Evolutionary conservation across 495 filamentous ascomycete species (phyloP), one percentile per base, ranked within the genome.

Genomic region (Aspergillus panamensis): DNA sequence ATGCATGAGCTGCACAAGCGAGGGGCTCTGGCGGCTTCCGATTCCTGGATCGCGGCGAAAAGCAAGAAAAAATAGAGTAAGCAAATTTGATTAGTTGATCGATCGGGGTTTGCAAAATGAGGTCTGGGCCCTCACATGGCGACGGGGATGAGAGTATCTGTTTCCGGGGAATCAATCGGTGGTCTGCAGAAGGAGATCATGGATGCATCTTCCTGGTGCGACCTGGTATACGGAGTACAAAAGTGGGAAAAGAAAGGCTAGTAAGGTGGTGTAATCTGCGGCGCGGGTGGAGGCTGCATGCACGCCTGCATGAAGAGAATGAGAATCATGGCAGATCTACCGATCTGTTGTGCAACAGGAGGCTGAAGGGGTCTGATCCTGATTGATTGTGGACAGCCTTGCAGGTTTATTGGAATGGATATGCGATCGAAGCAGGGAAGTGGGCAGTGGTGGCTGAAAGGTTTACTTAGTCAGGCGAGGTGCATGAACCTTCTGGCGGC

Each of bases 351-450:
- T 57, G 60, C 31, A 55, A 58, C 55, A 44, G 53, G 53, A 44
- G 54, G 53, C 49, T 62, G 43, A 57, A 53, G 30, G 32, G 59
- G 59, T 62, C 59, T 62, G 59, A 57, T 57, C 59, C 49, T 52
- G 29, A 8, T 32, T 32, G 51, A 49, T 31, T 58, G 25, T 8
- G 44, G 44, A 16, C 32, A 17, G 45, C 60, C 60, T 62, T 62
- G 60, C 60, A 58, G 54, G 51, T 21, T 50, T 44, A 54, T 50
- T 53, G 50, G 48, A 16, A 25, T 47, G 44, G 59, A 44, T 47
- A 53, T 53, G 54, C 59, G 20, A 61, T 48, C 33, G 42, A 61
- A 47, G 60, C 55, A 62, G 50, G 60, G 60, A 48, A 39, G 21
- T 13, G 21, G 30, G 32, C 14, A 48, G 17, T 30, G 37, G 44